Evolutionary conservation across 129 eudicot species (phyloP), one percentile per base, ranked within the genome.

Genomic region (Apium graveolens): DNA sequence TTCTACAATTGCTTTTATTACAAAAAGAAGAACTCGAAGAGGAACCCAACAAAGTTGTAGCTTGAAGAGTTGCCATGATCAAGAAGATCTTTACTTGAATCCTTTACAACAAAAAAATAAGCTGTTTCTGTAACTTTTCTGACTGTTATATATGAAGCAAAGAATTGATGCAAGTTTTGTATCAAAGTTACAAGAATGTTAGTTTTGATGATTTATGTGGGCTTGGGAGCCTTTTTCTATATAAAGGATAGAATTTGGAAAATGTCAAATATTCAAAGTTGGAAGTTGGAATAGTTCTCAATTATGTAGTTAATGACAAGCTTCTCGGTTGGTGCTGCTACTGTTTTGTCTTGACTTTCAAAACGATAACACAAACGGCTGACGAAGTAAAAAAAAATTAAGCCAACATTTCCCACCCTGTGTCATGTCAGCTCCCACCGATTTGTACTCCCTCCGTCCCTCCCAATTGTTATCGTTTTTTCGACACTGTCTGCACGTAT

Each of bases 1-100:
- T 26, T 45, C 5, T 29, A 16, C 26, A 0, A 57, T 35, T 29
- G 3, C 5, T 57, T 57, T n/a, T 57, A 9, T 26, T 57, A 2
- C 31, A 55, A 2, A 53, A 21, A 53, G n/a, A 18, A 18, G 62
- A 53, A 55, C 31, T 24, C 8, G 29, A 55, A 16, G 74, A 63
- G 32, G 62, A 66, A 39, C 46, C 2, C 81, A 78, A 42, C 41
- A 27, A n/a, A 46, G 39, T 48, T 34, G 78, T n/a, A 45, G 65
- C 62, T 48, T 46, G 78, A 2, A 57, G 66, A n/a, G 31, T 57
- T 57, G 66, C 66, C 66, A 57, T 57, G 49, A 45, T 9, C 49
- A 45, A 46, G 53, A 46, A 46, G 55, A 48, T 16, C 24, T 48
- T 48, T 48, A 17, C 55, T 48, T 48, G 55, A 48, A 48, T 17